These are phyloP conservation scores for Cladophialophora bantiana DNA, from an alignment of 2,329 filamentous ascomycete genomes.

Conservation along the genomic window DNA sequence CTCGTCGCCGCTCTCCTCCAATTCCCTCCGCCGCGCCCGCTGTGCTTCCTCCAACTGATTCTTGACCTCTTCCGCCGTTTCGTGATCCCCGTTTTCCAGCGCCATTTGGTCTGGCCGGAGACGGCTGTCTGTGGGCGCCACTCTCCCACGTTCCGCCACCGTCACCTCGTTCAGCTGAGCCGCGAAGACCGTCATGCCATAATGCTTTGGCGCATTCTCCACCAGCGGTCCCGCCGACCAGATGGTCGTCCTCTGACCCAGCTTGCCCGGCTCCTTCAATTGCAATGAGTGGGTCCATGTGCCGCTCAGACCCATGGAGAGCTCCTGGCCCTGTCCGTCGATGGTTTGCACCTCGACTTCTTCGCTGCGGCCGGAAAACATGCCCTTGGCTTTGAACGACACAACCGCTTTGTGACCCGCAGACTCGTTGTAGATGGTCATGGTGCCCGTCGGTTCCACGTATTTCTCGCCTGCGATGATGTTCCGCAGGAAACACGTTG, in stretches of 20 bases:
- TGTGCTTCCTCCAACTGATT: slow-evolving; percentile 85
- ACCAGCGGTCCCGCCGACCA: slow-evolving; percentile 83
- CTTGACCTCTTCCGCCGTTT: slow-evolving; percentile 84
- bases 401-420: slow-evolving; percentile 83
- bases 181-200: slow-evolving; percentile 87
- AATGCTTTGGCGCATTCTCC: slow-evolving; percentile 77
- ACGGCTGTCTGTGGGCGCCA: slow-evolving; percentile 83
- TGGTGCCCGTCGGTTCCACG: slow-evolving; percentile 88
- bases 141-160: slow-evolving; percentile 72
- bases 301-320: slow-evolving; percentile 73
- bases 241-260: slow-evolving; percentile 68
- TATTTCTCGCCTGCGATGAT: slow-evolving; percentile 99
- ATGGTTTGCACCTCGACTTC: slow-evolving; percentile 81
- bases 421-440: slow-evolving; percentile 84
- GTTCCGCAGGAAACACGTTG: slow-evolving; percentile 91
- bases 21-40: slow-evolving; percentile 72
- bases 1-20: slow-evolving; percentile 76
- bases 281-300: slow-evolving; percentile 83
- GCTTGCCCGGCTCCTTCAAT: slow-evolving; percentile 68
- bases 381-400: slow-evolving; percentile 92
- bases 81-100: slow-evolving; percentile 80
- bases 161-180: slow-evolving; percentile 89
- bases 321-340: slow-evolving; percentile 68
- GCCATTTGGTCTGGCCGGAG: slow-evolving; percentile 87
- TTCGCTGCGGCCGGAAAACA: slow-evolving; percentile 94